Percentiles rank a stretch among this genome's conserved stretches.
These are phyloP conservation scores for Wickerhamomyces mucosus DNA, from an alignment of 805 yeast species.

Conservation along the genomic window DNA sequence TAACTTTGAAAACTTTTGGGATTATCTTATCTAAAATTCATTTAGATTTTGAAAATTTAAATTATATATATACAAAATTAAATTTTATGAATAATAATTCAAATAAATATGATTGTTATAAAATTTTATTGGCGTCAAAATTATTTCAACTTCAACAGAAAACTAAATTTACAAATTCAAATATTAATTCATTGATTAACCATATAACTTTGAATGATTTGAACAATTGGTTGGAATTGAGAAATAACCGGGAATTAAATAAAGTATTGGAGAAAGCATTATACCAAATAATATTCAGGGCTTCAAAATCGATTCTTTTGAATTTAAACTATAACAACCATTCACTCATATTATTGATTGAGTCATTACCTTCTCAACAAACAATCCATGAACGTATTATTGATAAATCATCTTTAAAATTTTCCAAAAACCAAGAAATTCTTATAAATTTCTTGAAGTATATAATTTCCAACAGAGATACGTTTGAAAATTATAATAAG, in stretches of 20 bases:
- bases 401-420: not conserved
- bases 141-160: not conserved
- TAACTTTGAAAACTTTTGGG: not conserved
- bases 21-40: not conserved
- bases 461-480: too few relatives aligned
- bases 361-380: conserved; percentile 1
- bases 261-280: conserved; percentile 1
- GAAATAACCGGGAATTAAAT: not conserved
- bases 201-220: not conserved
- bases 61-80: not conserved
- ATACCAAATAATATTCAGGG: conserved; percentile 1
- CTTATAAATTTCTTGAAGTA: too few relatives aligned
- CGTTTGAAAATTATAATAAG: too few relatives aligned
- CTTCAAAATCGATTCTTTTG: not conserved
- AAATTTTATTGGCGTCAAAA: not conserved
- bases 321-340: not conserved
- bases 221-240: not conserved
- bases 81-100: not conserved
- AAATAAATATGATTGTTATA: not conserved
- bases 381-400: not conserved
- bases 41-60: not conserved
- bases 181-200: not conserved
- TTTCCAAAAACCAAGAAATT: not conserved
- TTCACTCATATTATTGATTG: conserved; percentile 1
- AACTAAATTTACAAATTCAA: not conserved